These are phyloP conservation scores for Dactylellina leptospora DNA, from an alignment of 2,329 filamentous ascomycete species.

Conservation along the genomic window DNA sequence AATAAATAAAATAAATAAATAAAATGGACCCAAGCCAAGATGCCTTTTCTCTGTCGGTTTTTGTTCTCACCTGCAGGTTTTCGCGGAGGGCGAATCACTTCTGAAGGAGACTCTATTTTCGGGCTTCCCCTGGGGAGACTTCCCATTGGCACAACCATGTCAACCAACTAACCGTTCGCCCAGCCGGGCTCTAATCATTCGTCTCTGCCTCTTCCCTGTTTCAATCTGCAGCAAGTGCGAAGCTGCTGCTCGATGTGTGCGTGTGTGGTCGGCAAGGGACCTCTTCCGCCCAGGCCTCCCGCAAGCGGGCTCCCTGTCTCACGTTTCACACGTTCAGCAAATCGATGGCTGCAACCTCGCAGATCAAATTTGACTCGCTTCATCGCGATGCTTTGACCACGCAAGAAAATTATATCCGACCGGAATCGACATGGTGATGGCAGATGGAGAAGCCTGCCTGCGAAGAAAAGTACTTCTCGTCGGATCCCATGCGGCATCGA, in stretches of 20 bases:
- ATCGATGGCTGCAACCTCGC: too few species aligned
- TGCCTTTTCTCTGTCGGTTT: background rate
- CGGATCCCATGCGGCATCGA: background rate
- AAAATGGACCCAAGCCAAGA: too few species aligned
- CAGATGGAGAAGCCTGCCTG: background rate
- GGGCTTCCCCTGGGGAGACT: constrained; percentile 4
- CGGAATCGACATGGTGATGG: background rate
- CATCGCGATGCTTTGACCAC: too few species aligned
- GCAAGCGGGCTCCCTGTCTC: constrained; percentile 51
- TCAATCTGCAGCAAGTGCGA: constrained; percentile 16
- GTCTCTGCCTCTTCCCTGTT: constrained; percentile 20
- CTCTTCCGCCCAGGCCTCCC: constrained; percentile 38
- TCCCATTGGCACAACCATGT: constrained; percentile 2
- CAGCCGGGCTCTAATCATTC: too few species aligned
- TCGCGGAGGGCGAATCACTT: constrained; percentile 36
- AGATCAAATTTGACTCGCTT: background rate
- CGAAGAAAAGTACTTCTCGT: background rate
- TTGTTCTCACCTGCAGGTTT: constrained; percentile 29
- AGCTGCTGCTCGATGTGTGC: too few species aligned
- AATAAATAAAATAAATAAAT: too few species aligned
- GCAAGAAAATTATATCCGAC: background rate
- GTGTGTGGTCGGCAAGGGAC: constrained; percentile 11
- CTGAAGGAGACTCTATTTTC: constrained; percentile 1
- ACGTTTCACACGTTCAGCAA: too few species aligned
- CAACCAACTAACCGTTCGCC: too few species aligned